Conservation (phyloP, 129 eudicot species). For the Saussurea involucrata region DNA sequence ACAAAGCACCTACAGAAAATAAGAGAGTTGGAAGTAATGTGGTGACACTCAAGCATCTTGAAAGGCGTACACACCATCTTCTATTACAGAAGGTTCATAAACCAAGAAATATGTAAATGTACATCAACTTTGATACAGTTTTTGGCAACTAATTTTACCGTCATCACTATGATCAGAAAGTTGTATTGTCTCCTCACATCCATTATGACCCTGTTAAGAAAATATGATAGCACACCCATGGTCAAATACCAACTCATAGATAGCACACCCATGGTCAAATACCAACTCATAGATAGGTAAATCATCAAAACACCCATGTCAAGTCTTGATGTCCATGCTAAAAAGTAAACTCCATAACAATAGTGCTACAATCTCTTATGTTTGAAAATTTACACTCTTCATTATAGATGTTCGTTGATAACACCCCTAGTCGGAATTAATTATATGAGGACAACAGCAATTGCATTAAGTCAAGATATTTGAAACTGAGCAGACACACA, state of each 20-base stretch:
- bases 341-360: neutral
- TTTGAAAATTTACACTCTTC: neutral
- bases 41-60: neutral
- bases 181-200: conserved; percentile 26
- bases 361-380: neutral
- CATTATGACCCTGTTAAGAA: conserved; percentile 17
- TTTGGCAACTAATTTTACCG: conserved; percentile 11
- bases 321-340: neutral
- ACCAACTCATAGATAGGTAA: neutral
- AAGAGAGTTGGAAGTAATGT: neutral
- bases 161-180: conserved; percentile 31
- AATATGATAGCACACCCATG: conserved; percentile 5
- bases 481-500: too few relatives aligned
- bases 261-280: conserved; percentile 15
- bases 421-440: neutral
- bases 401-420: neutral
- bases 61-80: neutral
- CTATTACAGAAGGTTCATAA: neutral
- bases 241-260: conserved; percentile 13
- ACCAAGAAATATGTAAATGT: neutral
- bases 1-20: conserved; percentile 37
- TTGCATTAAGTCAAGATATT: too few relatives aligned
- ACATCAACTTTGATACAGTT: neutral
- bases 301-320: neutral
- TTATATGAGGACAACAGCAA: neutral